These are phyloP conservation scores for Pouteria campechiana DNA, from an alignment of 179 eudicot species.

Conservation along the genomic window DNA sequence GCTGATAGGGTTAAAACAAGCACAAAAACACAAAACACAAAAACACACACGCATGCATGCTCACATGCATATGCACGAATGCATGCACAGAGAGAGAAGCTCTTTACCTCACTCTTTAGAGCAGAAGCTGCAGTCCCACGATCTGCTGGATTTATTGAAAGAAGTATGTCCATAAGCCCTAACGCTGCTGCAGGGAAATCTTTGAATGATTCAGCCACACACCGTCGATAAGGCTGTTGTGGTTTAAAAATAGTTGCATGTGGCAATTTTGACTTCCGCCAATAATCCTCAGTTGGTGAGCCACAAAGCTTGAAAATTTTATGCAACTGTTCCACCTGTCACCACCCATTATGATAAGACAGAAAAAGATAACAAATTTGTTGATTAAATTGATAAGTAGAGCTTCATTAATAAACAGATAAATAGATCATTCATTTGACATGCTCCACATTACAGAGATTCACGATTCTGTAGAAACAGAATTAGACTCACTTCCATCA, in stretches of 20 bases:
- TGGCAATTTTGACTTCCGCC: slow-evolving; percentile 81
- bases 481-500: too few relatives aligned
- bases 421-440: background rate
- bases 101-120: slow-evolving; percentile 54
- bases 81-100: background rate
- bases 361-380: slow-evolving; percentile 8
- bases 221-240: slow-evolving; percentile 64
- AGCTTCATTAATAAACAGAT: too few relatives aligned
- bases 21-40: too few relatives aligned
- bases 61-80: too few relatives aligned
- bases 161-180: slow-evolving; percentile 55
- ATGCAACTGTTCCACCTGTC: slow-evolving; percentile 89
- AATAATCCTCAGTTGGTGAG: slow-evolving; percentile 90
- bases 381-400: too few relatives aligned
- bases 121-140: slow-evolving; percentile 75
- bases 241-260: slow-evolving; percentile 89
- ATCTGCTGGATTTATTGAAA: slow-evolving; percentile 71
- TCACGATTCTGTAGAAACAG: too few relatives aligned
- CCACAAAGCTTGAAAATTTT: slow-evolving; percentile 95
- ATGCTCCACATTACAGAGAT: too few relatives aligned
- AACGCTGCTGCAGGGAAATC: slow-evolving; percentile 66
- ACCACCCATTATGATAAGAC: too few relatives aligned
- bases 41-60: too few relatives aligned
- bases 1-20: too few relatives aligned
- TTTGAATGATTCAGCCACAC: slow-evolving; percentile 58